Base-by-base conservation (phyloP, 352 stramenopile genomes). In the Globisporangium viniferum region DNA sequence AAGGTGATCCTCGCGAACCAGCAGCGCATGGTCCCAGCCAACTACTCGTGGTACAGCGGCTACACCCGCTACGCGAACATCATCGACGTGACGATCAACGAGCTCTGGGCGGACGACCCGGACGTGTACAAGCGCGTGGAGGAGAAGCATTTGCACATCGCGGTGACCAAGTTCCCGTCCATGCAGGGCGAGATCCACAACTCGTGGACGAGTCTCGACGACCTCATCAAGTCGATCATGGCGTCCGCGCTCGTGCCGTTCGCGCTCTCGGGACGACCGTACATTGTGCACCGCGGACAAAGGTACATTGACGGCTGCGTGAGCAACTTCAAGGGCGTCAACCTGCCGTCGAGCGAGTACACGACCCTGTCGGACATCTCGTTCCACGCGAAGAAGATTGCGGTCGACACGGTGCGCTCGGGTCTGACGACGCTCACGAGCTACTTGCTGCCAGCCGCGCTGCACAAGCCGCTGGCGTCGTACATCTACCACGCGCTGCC, bases 261-360 rank as follows among this genome's bases (percentile, higher is more conserved):
- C 56, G 83, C 83, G 59, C 72, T 91, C 36, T 88, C 82, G 5
- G 82, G 81, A 14, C 80, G 77, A 66, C 82, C 76, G 33, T 90
- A 77, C 68, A 85, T 90, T 62, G 66, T 73, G 44, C 81, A 89
- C 68, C 81, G 81, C 44, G 83, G 81, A 5, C 55, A 88, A 41
- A 89, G 81, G 79, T 91, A 91, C 67, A 75, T 91, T n/a, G 83
- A 91, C 64, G 83, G 83, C 53, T 79, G 73, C 51, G 76, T 91
- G 65, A 90, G 79, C 71, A 91, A 90, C 71, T 90, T 90, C 48
- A 91, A 88, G 64, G 83, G 83, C 35, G 72, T 89, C 31, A 81
- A 82, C 66, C 31, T 69, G 44, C 56, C 56, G 22, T 76, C 76
- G 54, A 82, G 84, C 53, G 66, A 79, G 24, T 90, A 91, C 74